Percentiles rank a stretch among this genome's conserved stretches.
These are phyloP conservation scores for Chimonanthus praecox DNA, from an alignment of 164 flowering plant genomes.

Conservation along the genomic window DNA sequence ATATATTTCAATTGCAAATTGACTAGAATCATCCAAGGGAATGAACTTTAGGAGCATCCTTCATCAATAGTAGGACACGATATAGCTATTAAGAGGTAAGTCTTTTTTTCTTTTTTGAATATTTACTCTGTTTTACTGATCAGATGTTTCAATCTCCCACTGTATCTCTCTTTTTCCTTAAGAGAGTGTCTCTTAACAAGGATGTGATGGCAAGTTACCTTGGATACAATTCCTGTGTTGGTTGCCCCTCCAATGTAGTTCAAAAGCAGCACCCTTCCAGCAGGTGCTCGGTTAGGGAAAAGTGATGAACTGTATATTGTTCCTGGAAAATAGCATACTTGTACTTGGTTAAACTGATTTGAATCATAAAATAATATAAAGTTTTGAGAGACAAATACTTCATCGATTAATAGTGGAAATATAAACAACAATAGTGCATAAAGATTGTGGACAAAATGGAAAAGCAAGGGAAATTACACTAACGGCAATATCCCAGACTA, in stretches of 20 bases:
- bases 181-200: neutral
- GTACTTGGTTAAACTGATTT: neutral
- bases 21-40: neutral
- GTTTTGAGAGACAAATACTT: no score
- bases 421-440: no score
- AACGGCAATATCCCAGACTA: no score
- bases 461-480: no score
- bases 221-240: slow-evolving; percentile 69
- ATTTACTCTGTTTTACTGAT: neutral
- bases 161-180: neutral
- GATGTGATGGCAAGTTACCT: slow-evolving; percentile 37
- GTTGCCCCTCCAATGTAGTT: slow-evolving; percentile 97
- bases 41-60: neutral
- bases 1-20: no score
- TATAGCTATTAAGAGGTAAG: no score
- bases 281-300: slow-evolving; percentile 91
- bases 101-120: no score
- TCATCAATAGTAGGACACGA: neutral
- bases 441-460: no score
- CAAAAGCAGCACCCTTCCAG: slow-evolving; percentile 76
- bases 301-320: slow-evolving; percentile 95
- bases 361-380: neutral
- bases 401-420: no score
- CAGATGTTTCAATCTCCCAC: neutral
- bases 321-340: slow-evolving; percentile 39